A percentile compares a stretch with the other conserved stretches of the same genome.
These are phyloP conservation scores for Fistulina hepatica DNA, from an alignment of 1,284 basidiomycete genomes.

Conservation along the genomic window DNA sequence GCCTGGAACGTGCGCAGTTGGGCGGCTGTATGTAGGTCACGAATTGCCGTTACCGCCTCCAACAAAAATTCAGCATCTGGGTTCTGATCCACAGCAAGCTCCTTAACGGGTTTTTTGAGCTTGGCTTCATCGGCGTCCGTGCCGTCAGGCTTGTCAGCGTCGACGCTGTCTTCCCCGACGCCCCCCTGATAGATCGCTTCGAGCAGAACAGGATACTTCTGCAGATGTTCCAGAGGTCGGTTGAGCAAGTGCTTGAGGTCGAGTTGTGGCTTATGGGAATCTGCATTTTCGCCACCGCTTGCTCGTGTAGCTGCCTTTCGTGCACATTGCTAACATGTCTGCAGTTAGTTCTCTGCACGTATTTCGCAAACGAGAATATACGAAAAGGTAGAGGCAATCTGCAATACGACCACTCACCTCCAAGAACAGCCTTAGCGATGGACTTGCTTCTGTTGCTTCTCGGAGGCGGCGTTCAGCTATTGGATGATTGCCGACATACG, in stretches of 20 bases:
- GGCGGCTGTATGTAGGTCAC: constrained; percentile 63
- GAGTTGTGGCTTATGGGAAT: constrained; percentile 63
- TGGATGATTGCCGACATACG: constrained; percentile 79
- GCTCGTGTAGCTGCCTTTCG: constrained; percentile 39
- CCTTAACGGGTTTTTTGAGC: no score
- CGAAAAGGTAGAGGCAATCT: no score
- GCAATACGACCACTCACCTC: constrained; percentile 48
- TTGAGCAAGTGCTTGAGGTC: constrained; percentile 85
- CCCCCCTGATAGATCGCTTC: constrained; percentile 77
- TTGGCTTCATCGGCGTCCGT: no score
- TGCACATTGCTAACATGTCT: constrained; percentile 33
- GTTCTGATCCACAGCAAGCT: constrained; percentile 67
- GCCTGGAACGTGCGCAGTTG: constrained; percentile 80
- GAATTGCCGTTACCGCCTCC: constrained; percentile 69
- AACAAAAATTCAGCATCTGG: constrained; percentile 71
- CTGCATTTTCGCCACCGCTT: no score
- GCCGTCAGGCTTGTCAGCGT: no score
- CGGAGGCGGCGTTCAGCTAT: constrained; percentile 79
- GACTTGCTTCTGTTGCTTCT: constrained; percentile 76
- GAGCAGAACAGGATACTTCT: constrained; percentile 81
- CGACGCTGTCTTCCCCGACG: no score
- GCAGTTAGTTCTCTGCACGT: not conserved
- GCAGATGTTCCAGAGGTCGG: constrained; percentile 79
- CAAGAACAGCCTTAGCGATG: constrained; percentile 78
- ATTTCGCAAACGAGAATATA: not conserved